phyloP scores from a whole-genome alignment of 805 yeast species.

The Scheffersomyces spartinae region DNA sequence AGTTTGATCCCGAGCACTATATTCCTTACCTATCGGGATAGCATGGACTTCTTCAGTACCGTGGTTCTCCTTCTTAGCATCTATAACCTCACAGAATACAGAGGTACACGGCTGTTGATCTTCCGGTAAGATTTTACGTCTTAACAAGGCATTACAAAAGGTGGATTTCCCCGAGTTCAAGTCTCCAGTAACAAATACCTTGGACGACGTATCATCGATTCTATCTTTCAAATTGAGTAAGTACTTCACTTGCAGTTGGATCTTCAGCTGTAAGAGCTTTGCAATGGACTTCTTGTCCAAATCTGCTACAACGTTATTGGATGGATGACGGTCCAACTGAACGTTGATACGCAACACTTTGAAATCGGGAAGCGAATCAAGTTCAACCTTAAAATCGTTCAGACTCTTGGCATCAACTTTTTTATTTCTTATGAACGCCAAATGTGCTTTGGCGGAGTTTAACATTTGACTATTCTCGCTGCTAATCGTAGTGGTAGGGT shows the following conservation, averaged over 20 bases:
- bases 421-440: constrained; percentile 40
- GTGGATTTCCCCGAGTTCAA: constrained; percentile 94
- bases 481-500: constrained; percentile 36
- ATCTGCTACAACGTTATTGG: constrained; percentile 35
- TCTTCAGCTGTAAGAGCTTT: constrained; percentile 55
- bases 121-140: constrained; percentile 74
- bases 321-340: constrained; percentile 36
- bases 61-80: constrained; percentile 57
- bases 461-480: constrained; percentile 18
- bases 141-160: constrained; percentile 80
- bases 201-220: constrained; percentile 83
- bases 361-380: constrained; percentile 29
- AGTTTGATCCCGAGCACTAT: constrained; percentile 45
- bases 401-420: constrained; percentile 1
- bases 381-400: constrained; percentile 2
- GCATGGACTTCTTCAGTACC: constrained; percentile 91
- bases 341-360: constrained; percentile 53
- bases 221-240: constrained; percentile 63
- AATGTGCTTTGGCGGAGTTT: constrained; percentile 39
- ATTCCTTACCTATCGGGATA: constrained; percentile 44
- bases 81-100: constrained; percentile 90
- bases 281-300: constrained; percentile 63
- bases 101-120: constrained; percentile 98
- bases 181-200: constrained; percentile 94
- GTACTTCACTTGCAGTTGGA: constrained; percentile 56